Evolutionary conservation across 1,284 basidiomycete genomes (phyloP), one percentile per base, ranked within the genome.

Genomic region (Tylopilus orsonianus): DNA sequence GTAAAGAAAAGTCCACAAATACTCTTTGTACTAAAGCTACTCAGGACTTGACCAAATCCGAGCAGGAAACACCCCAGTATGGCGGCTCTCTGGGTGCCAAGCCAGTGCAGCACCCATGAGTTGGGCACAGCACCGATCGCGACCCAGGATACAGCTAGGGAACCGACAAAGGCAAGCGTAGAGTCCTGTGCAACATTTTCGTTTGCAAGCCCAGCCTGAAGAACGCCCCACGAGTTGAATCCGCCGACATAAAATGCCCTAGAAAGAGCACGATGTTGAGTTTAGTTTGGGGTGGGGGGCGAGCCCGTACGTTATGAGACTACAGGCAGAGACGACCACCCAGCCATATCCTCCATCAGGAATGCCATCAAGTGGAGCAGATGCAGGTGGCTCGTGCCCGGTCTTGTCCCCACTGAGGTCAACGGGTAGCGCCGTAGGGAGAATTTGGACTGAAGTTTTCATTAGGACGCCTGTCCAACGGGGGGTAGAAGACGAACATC

Each of bases 81-180:
- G 2, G 60, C 59, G 23, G 56, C 53, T 24, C 55, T 57, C 14
- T 57, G 56, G 20, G 55, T 50, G 24, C 67, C 66, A 10, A 69
- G n/a, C 29, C 46, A 44, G 19, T 63, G 54, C 39, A 68, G 54
- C 16, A 68, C 43, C 36, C 58, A 56, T 26, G 59, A 58, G 40
- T 63, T 66, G 29, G 62, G 55, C 7, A 69, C 26, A 2, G 58
- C 67, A 10, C 65, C 56, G 8, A 67, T 41, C 5, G 67, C 54
- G 23, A 68, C 56, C 49, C 56, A 65, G 4, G 60, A 56, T 10
- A 59, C 54, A 2, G 61, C 56, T 3, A 58, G 40, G 14, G 68
- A 68, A 30, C 66, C 68, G 13, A 70, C 62, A 46, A 69, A 67
- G 5, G 67, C 59, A 14, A 68, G 56, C 0, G 57, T 61, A 6